Percentiles rank a stretch among this genome's conserved stretches.
Evolutionary conservation across 179 eudicot genomes (phyloP).

Genomic region (Sideroxylon spinosum): DNA sequence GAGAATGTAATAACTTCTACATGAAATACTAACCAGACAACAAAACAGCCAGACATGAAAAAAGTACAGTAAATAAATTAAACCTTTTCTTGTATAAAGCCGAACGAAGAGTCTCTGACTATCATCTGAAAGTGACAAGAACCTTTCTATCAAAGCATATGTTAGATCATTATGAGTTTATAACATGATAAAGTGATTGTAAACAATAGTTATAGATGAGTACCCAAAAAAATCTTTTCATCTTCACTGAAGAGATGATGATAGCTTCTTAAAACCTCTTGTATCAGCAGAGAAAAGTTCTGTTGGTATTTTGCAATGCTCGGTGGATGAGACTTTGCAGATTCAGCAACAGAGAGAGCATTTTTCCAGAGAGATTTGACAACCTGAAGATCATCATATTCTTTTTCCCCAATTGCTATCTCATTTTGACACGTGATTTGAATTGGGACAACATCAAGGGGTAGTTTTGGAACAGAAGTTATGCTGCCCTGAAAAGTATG

Average conservation of each 20-base stretch:
- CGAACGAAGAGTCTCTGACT: conserved; percentile 84
- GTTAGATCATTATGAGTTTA: neutral
- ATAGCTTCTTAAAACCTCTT: conserved; percentile 61
- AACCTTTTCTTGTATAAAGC: conserved; percentile 86
- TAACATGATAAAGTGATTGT: neutral
- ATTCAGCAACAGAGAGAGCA: conserved; percentile 38
- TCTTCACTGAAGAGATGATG: conserved; percentile 54
- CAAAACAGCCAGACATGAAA: neutral
- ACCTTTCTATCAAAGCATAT: conserved; percentile 45
- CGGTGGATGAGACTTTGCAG: conserved; percentile 39
- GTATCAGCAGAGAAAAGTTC: conserved; percentile 55
- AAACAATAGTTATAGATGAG: neutral
- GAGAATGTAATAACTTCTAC: neutral
- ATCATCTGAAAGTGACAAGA: conserved; percentile 71
- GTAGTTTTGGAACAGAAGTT: conserved; percentile 47
- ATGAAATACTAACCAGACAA: neutral
- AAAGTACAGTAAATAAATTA: conserved; percentile 2
- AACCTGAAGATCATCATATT: conserved; percentile 33
- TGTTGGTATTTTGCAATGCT: conserved; percentile 56
- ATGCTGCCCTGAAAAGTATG: conserved; percentile 55
- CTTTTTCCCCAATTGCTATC: conserved; percentile 30
- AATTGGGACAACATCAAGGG: conserved; percentile 59
- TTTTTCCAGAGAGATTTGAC: conserved; percentile 53
- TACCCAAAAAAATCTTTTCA: conserved; percentile 67
- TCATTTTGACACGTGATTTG: conserved; percentile 39